These are phyloP conservation scores for Lachnellula occidentalis DNA, from an alignment of 2,329 filamentous ascomycete species.

Conservation along the genomic window DNA sequence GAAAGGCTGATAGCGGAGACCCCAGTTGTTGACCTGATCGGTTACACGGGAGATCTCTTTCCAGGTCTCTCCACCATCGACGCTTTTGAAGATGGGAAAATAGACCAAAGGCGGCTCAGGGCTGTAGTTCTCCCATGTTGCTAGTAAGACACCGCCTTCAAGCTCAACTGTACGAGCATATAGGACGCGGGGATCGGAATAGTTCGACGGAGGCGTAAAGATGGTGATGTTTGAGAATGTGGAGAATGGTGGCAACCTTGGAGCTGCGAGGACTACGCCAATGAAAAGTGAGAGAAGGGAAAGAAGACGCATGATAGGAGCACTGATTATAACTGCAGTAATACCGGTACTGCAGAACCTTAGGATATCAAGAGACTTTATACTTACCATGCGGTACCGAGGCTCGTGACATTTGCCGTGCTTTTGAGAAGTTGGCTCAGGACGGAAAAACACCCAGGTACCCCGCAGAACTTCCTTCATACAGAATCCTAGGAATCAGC, in stretches of 20 bases:
- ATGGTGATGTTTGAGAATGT: conserved; percentile 28
- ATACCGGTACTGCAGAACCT: neutral
- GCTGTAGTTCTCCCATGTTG: conserved; percentile 53
- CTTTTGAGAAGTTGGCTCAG: neutral
- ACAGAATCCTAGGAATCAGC: neutral
- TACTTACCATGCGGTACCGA: neutral
- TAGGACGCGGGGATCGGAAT: conserved; percentile 26
- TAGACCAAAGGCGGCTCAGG: conserved; percentile 45
- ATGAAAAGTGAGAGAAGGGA: conserved; percentile 16
- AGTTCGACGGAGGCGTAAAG: conserved; percentile 25
- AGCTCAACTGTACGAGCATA: conserved; percentile 34
- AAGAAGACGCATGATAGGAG: conserved; percentile 20
- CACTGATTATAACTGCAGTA: neutral
- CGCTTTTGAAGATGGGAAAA: conserved; percentile 50
- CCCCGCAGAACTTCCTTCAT: conserved; percentile 11
- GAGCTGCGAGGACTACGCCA: conserved; percentile 17
- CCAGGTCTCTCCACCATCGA: conserved; percentile 56
- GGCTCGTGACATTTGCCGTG: neutral
- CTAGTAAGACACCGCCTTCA: conserved; percentile 38
- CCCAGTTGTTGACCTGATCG: conserved; percentile 59
- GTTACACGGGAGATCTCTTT: conserved; percentile 55
- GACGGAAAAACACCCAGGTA: conserved; percentile 19
- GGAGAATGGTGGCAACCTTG: conserved; percentile 15
- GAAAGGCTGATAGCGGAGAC: conserved; percentile 64
- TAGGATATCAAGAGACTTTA: conserved; percentile 1